Evolutionary conservation across 2,329 filamentous ascomycete genomes (phyloP).

Genomic region (Cladosporium phlei): DNA sequence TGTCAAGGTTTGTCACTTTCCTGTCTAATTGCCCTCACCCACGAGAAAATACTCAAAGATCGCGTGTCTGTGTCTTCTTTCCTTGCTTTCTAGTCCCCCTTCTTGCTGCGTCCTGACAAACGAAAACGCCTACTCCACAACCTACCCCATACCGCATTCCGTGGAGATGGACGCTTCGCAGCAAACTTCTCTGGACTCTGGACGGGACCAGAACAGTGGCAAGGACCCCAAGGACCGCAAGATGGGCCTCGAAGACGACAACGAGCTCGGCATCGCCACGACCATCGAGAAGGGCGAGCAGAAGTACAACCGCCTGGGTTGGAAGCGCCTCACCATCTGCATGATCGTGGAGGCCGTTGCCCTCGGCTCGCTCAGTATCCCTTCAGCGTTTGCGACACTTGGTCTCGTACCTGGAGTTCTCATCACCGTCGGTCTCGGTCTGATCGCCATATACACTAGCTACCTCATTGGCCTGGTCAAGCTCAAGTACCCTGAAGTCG

Average conservation of each 20-base stretch:
- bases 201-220: constrained; percentile 1
- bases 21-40: constrained; percentile 3
- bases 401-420: constrained; percentile 57
- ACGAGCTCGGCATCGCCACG: constrained; percentile 25
- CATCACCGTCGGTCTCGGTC: constrained; percentile 50
- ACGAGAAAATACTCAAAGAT: constrained; percentile 5
- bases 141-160: constrained; percentile 6
- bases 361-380: constrained; percentile 54
- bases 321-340: constrained; percentile 40
- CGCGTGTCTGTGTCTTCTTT: constrained; percentile 9
- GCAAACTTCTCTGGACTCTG: constrained; percentile 8
- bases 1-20: constrained; percentile 9
- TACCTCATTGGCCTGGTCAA: constrained; percentile 61
- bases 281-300: constrained; percentile 40
- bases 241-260: constrained; percentile 7
- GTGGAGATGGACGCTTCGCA: constrained; percentile 1
- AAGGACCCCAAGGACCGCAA: constrained; percentile 30
- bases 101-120: constrained; percentile 9
- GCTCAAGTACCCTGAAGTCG: constrained; percentile 41
- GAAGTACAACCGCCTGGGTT: constrained; percentile 42
- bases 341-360: constrained; percentile 59
- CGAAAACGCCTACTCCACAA: constrained; percentile 8
- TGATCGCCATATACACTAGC: constrained; percentile 59
- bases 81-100: constrained; percentile 12
- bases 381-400: constrained; percentile 50